Base-by-base conservation (phyloP, 1,284 basidiomycete species). In the Ceratobasidium papillatum region DNA sequence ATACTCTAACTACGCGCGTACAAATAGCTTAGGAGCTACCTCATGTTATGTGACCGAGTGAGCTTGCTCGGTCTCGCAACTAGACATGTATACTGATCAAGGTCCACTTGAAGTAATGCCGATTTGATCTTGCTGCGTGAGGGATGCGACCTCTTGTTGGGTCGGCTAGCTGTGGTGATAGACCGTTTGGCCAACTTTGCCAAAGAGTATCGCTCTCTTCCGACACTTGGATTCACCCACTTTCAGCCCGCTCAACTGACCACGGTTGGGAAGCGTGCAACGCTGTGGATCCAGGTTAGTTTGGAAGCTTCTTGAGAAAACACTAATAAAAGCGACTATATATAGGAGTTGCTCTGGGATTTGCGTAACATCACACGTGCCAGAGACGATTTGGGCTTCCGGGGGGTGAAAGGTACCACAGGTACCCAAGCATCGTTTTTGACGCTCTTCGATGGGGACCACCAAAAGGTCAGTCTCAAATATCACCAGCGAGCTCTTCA, bases 11-110 rank as follows among this genome's bases (percentile, higher is more conserved):
- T 34, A 22, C 8, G 3, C 30, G n/a, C 17, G 1, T 8, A 38
- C 3, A 74, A 58, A 27, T 78, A 95, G 94, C 82, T 85, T 99
- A 47, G 97, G 98, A 63, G 97, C 97, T 51, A 99, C 97, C 7
- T 98, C 96, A 4, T 99, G 97, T 86, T 99, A 96, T 84, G 97
- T 99, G 61, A 99, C 97, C 36, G 97, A 99, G 94, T 96, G 78
- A 79, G 91, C 58, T 34, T 45, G 36, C 52, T 45, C 19, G 38
- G 32, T 22, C 22, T 38, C n/a, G 34, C 49, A 52, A 25, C 69
- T n/a, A 61, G 34, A 71, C 22, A 56, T 34, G 25, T 45, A 47
- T 2, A 38, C 61, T 54, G 11, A 63, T 22, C 4, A 56, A 19
- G 30, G 14, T 36, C 51, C 59, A 34, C 72, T 25, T 71, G 4